These are phyloP conservation scores for Candida glucosophila DNA, from an alignment of 1,139 yeast species.

Conservation along the genomic window DNA sequence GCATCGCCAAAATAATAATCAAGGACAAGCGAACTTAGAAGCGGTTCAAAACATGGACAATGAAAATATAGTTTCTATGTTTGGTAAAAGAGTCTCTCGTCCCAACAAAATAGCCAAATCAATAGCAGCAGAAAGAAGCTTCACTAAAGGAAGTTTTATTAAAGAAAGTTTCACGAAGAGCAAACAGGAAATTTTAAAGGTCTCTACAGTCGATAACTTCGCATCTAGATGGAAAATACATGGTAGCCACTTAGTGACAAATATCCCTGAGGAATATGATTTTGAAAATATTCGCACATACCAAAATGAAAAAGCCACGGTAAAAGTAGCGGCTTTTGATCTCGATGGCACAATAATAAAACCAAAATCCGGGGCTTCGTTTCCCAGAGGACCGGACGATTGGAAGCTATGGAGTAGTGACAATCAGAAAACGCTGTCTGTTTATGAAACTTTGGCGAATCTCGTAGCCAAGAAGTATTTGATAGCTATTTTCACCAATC, in stretches of 20 bases:
- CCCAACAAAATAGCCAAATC: too few species aligned
- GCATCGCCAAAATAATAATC: too few species aligned
- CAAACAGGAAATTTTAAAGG: too few species aligned
- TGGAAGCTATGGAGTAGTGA: conserved; percentile 55
- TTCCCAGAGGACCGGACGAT: conserved; percentile 49
- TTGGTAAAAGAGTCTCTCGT: too few species aligned
- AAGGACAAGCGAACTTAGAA: too few species aligned
- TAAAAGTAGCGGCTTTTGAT: conserved; percentile 63
- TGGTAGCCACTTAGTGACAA: conserved; percentile 28
- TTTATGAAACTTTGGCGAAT: conserved; percentile 18
- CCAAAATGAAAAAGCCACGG: conserved; percentile 1
- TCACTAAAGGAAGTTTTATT: not conserved
- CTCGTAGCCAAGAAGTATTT: conserved; percentile 18
- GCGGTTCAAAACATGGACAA: conserved; percentile 2
- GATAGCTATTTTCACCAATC: conserved; percentile 77
- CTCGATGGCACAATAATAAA: conserved; percentile 63
- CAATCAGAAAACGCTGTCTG: conserved; percentile 8
- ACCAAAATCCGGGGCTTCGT: conserved; percentile 51
- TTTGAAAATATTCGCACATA: conserved; percentile 2
- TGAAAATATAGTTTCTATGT: conserved; percentile 6
- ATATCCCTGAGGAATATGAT: conserved; percentile 15
- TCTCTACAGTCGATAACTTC: conserved; percentile 2
- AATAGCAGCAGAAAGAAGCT: too few species aligned
- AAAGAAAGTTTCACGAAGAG: too few species aligned
- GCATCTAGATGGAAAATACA: conserved; percentile 16